Base-by-base conservation (phyloP, 257 asterid genomes). In the Ilex asprella region DNA sequence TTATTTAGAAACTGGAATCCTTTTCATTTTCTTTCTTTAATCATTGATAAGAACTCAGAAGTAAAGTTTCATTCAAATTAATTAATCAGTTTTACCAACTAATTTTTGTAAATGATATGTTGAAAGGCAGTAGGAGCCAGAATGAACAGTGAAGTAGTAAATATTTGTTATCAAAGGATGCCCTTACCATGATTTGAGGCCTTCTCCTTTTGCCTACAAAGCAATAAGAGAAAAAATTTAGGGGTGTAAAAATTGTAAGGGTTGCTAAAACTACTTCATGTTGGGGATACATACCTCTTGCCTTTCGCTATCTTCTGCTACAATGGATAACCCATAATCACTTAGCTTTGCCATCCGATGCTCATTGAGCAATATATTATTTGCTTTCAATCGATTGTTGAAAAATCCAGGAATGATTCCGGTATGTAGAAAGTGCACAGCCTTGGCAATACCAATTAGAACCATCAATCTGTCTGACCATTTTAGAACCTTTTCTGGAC, bases 401-500 rank as follows among this genome's bases (percentile, higher is more conserved):
- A 66, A 79, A 57, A 82, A 84, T 27, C 85, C 85, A 14, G 95
- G 89, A 52, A 86, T 81, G n/a, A 84, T 61, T 59, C 91, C 95
- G 6, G 91, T 84, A 73, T 86, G 95, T 67, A 86, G 87, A 72
- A 86, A 86, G 69, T 86, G 95, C 55, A 86, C 87, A 7, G 95
- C 91, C 81, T 81, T 86, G 31, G 95, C 89, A 59, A 81, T 65
- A 60, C 88, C 82, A 10, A 71, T 76, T 16, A 86, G 75, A 56
- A 84, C 69, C 10, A 78, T 69, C 67, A 86, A 71, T 69, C 95
- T 78, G 63, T 86, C 87, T 31, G 84, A 43, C 95, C 95, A 86
- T 62, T 64, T 86, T 3, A 86, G 86, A 67, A 65, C 78, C 60
- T 74, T 80, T 63, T 79, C 87, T 12, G 81, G 69, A 76, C 64